These are phyloP conservation scores for Biscutella auriculata DNA, from an alignment of 441 rosid species.

Conservation along the genomic window DNA sequence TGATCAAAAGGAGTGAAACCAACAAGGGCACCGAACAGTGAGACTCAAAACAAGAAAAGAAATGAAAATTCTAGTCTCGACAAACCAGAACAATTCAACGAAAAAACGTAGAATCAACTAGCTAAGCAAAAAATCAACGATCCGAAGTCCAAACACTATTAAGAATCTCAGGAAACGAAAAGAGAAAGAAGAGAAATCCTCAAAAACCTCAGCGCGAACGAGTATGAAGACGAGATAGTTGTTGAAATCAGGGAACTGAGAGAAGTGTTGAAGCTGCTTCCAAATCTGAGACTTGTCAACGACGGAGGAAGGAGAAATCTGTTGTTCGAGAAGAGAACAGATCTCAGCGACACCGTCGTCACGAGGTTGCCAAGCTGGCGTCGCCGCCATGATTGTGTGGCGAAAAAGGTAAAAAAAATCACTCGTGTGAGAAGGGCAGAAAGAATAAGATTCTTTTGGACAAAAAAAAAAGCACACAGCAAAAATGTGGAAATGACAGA, in stretches of 20 bases:
- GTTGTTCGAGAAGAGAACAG: slow-evolving; percentile 71
- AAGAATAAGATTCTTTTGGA: slow-evolving; percentile 21
- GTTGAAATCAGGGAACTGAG: slow-evolving; percentile 92
- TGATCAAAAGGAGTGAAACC: not conserved
- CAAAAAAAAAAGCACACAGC: slow-evolving; percentile 8
- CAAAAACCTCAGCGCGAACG: slow-evolving; percentile 64
- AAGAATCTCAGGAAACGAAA: not conserved
- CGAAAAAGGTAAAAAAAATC: slow-evolving; percentile 5
- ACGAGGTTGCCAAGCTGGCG: slow-evolving; percentile 65
- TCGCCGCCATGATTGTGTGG: slow-evolving; percentile 31
- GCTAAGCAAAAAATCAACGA: slow-evolving; percentile 5
- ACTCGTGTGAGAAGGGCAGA: slow-evolving; percentile 20
- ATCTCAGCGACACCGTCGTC: slow-evolving; percentile 80
- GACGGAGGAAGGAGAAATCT: slow-evolving; percentile 77
- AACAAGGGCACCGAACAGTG: not conserved
- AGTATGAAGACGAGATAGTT: slow-evolving; percentile 89
- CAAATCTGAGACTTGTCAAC: slow-evolving; percentile 91
- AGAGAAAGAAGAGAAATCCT: not conserved
- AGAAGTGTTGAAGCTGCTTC: slow-evolving; percentile 86
- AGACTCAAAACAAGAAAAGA: not conserved
- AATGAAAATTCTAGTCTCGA: not conserved
- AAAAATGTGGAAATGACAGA: slow-evolving; percentile 11
- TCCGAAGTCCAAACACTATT: not conserved
- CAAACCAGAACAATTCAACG: not conserved
- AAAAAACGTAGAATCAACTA: not conserved